Conservation (phyloP, 768 basidiomycete genomes). For the Xerocomellus intermedius region DNA sequence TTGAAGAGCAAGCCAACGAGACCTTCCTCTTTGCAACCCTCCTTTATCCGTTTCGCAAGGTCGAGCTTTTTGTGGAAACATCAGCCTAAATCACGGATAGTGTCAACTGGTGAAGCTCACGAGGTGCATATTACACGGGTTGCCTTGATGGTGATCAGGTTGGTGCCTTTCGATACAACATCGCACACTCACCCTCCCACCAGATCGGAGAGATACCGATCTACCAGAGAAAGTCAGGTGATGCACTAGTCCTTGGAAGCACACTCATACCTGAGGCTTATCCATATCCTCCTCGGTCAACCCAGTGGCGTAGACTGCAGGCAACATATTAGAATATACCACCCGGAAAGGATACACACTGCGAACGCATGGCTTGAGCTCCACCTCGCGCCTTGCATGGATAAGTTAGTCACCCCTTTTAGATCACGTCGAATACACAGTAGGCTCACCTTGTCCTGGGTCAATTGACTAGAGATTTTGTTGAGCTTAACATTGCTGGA, state of each 20-base stretch:
- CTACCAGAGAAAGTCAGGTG: conserved; percentile 36
- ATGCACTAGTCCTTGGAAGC: not conserved
- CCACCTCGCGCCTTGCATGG: conserved; percentile 55
- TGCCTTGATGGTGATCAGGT: conserved; percentile 45
- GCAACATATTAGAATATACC: not conserved
- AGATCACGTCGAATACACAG: not conserved
- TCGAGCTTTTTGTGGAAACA: conserved; percentile 54
- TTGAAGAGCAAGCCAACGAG: conserved; percentile 82
- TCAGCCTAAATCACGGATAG: conserved; percentile 1
- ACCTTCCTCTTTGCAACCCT: conserved; percentile 78
- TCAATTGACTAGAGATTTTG: conserved; percentile 70
- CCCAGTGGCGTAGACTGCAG: conserved; percentile 69
- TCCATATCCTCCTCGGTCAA: conserved; percentile 77
- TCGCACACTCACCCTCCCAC: conserved; percentile 71
- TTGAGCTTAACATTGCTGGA: conserved; percentile 54
- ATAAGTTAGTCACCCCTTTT: not conserved
- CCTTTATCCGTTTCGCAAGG: conserved; percentile 75
- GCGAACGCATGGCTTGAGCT: conserved; percentile 83
- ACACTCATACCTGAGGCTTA: conserved; percentile 66
- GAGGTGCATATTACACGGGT: conserved; percentile 83
- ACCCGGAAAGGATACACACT: conserved; percentile 1
- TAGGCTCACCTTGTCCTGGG: conserved; percentile 70
- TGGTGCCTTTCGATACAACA: not conserved
- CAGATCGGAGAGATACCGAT: conserved; percentile 87
- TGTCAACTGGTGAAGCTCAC: conserved; percentile 38